A percentile compares a stretch with the other conserved stretches of the same genome.
phyloP scores from a whole-genome alignment of 2,329 filamentous ascomycete genomes.

The Drechslerella stenobrocha region DNA sequence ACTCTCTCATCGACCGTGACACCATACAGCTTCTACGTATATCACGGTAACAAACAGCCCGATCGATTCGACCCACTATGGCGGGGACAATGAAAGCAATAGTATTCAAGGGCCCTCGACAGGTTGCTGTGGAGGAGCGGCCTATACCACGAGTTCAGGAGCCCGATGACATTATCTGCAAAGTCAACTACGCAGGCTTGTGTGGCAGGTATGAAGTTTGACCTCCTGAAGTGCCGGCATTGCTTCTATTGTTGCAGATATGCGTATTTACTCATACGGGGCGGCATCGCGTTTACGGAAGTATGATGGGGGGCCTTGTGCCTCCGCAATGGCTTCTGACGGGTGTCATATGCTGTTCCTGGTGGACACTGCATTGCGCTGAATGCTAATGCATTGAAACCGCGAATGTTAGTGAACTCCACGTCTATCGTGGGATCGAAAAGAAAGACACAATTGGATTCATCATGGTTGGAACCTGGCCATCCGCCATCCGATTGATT shows the following conservation, averaged over 20 bases:
- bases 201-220: constrained; percentile 71
- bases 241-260: not conserved
- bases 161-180: constrained; percentile 76
- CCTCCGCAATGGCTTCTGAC: not conserved
- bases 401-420: constrained; percentile 67
- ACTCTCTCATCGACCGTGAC: too few relatives aligned
- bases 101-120: constrained; percentile 76
- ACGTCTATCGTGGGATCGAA: constrained; percentile 82
- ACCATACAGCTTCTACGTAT: too few relatives aligned
- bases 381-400: not conserved
- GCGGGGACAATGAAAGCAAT: constrained; percentile 77
- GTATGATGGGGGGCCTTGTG: constrained; percentile 1
- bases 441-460: constrained; percentile 65
- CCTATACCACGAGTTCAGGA: constrained; percentile 75
- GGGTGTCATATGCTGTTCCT: not conserved
- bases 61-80: constrained; percentile 12
- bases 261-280: too few relatives aligned
- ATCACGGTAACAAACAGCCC: not conserved
- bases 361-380: constrained; percentile 5
- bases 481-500: not conserved
- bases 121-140: constrained; percentile 75
- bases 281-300: too few relatives aligned
- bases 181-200: constrained; percentile 78
- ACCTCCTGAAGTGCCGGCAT: not conserved
- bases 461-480: constrained; percentile 59